These are phyloP conservation scores for Lasiodiplodia gonubiensis DNA, from an alignment of 2,329 filamentous ascomycete genomes.

Conservation along the genomic window DNA sequence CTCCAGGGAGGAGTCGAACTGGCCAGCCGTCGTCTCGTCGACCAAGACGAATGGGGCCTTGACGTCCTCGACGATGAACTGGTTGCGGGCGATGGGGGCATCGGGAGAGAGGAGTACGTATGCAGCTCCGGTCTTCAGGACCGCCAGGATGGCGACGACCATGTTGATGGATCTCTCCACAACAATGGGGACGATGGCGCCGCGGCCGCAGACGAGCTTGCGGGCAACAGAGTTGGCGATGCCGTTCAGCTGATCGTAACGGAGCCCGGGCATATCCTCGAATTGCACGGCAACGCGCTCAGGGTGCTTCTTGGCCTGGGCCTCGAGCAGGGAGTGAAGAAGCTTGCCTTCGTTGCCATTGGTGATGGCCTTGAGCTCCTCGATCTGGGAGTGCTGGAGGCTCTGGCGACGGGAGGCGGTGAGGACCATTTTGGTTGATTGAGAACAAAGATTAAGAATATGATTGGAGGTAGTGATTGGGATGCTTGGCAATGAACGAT, in stretches of 20 bases:
- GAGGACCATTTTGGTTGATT: no score
- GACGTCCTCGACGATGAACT: not conserved
- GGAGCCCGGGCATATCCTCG: not conserved
- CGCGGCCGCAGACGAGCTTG: slow-evolving; percentile 20
- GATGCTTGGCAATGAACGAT: no score
- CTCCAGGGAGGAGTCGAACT: not conserved
- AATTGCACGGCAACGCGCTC: not conserved
- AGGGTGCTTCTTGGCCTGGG: not conserved
- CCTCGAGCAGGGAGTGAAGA: not conserved
- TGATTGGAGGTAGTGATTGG: no score
- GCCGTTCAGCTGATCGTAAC: not conserved
- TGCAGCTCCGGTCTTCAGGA: slow-evolving; percentile 51
- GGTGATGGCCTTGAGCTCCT: not conserved
- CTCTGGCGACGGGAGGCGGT: no score
- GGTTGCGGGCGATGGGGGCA: slow-evolving; percentile 48
- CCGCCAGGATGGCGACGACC: slow-evolving; percentile 33
- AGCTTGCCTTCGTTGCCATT: not conserved
- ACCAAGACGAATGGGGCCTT: not conserved
- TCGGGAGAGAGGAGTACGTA: slow-evolving; percentile 43
- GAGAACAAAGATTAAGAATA: no score
- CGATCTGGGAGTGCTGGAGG: no score
- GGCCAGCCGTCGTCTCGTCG: not conserved
- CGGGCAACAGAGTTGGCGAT: slow-evolving; percentile 1
- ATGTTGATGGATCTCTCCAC: slow-evolving; percentile 33
- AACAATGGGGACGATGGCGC: slow-evolving; percentile 39